Evolutionary conservation across 352 stramenopile genomes (phyloP), one percentile per base, ranked within the genome.

Genomic region (Halophytophthora polymorphica): DNA sequence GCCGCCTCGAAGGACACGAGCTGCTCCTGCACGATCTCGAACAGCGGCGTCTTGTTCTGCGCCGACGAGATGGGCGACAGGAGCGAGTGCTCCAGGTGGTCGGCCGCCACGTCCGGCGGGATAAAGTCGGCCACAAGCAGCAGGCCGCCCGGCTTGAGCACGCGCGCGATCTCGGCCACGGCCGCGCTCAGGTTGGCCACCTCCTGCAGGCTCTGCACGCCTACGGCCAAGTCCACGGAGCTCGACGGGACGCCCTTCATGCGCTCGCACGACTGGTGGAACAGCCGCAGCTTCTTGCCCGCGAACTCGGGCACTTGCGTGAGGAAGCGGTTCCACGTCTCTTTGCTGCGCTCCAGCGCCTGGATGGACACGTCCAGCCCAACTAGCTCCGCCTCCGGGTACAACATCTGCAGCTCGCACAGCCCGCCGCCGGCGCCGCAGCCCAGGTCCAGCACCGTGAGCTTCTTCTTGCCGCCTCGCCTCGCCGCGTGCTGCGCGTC

Each of bases 51-150:
- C 18, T 63, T 70, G 45, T 67, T 58, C 49, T 62, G 56, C 3
- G 50, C 54, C 14, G 63, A 66, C 33, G 55, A 68, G 46, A 71
- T 63, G 14, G 58, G 66, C 10, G 66, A 70, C 37, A 83, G 45
- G 23, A 83, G 50, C 31, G 59, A 66, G 25, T 66, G 65, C 22
- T 71, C 56, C 29, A 83, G 45, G 25, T 71, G 69, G 41, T 80
- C 69, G 2, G 52, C 59, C 6, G 52, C 35, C 1, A 60, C 51
- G 28, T 83, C 64, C 25, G 69, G 53, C 11, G 72, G 72, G 40
- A 88, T 87, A 40, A 88, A 88, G 50, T 90, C 80, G 0, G 80
- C 80, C 33, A 88, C 61, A 29, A 85, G 76, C 13, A 90, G 39
- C 33, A 82, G 49, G 5, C 80, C 80, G 14, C 77, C 73, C 13